A percentile compares a stretch with the other conserved stretches of the same genome.
Conservation (phyloP, 2,329 filamentous ascomycete species). For the Trichoderma koningiopsis region DNA sequence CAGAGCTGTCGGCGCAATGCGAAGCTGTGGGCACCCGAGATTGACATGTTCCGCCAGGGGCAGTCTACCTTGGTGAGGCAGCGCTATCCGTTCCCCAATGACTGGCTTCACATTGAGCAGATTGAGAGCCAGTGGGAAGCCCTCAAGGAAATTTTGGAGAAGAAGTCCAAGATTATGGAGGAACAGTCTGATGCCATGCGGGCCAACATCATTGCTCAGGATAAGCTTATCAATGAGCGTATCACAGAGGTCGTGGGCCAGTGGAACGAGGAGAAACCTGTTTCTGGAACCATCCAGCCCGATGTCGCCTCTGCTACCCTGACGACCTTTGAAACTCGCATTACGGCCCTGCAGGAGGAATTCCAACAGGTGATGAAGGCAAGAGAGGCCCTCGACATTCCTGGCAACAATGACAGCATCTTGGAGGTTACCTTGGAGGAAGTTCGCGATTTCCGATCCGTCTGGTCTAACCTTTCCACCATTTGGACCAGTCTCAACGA, state of each 20-base stretch:
- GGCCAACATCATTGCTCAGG: constrained; percentile 92
- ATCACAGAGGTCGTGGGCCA: constrained; percentile 80
- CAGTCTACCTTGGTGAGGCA: constrained; percentile 90
- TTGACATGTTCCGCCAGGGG: constrained; percentile 93
- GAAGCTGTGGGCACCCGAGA: constrained; percentile 90
- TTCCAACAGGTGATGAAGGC: constrained; percentile 93
- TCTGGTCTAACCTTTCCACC: constrained; percentile 92
- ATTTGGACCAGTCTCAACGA: constrained; percentile 98
- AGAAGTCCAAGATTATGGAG: constrained; percentile 93
- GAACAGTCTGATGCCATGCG: constrained; percentile 94
- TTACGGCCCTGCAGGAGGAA: constrained; percentile 83
- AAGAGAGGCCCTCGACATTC: constrained; percentile 92
- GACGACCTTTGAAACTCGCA: constrained; percentile 77
- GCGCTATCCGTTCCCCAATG: constrained; percentile 87
- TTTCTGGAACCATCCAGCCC: constrained; percentile 90
- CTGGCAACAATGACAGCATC: constrained; percentile 76
- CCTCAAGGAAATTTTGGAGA: constrained; percentile 84
- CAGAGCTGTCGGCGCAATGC: constrained; percentile 95
- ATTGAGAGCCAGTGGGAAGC: constrained; percentile 96
- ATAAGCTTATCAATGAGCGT: constrained; percentile 86
- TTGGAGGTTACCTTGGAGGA: constrained; percentile 88
- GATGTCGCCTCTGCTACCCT: constrained; percentile 84
- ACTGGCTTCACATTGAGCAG: constrained; percentile 96
- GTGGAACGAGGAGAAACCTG: constrained; percentile 96
- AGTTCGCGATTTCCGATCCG: constrained; percentile 97